Percentiles rank a stretch among this genome's conserved stretches.
phyloP scores from a whole-genome alignment of 2,329 filamentous ascomycete genomes.

The Metarhizium brunneum region DNA sequence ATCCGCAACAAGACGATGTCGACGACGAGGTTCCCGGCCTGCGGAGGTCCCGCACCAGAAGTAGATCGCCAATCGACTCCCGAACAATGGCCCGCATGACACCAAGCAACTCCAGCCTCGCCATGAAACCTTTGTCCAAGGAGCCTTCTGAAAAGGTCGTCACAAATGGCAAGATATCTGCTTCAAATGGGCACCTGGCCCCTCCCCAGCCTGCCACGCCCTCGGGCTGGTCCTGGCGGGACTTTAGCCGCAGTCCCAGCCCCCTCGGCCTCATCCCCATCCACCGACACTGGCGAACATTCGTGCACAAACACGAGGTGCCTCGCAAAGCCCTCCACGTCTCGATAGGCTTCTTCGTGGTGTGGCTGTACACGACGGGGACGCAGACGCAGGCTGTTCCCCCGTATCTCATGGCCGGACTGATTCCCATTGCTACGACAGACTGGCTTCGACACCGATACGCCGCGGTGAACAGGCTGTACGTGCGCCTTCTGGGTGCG shows the following conservation, averaged over 20 bases:
- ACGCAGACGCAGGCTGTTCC: slow-evolving; percentile 70
- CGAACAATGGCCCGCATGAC: slow-evolving; percentile 46
- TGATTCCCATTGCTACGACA: slow-evolving; percentile 74
- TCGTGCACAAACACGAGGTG: slow-evolving; percentile 95
- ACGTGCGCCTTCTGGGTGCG: slow-evolving; percentile 75
- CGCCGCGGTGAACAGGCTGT: slow-evolving; percentile 73
- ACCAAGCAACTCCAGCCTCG: slow-evolving; percentile 32
- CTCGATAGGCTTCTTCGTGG: slow-evolving; percentile 89
- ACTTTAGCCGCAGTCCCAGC: slow-evolving; percentile 84
- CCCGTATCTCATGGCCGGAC: slow-evolving; percentile 68
- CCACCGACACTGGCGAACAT: slow-evolving; percentile 80
- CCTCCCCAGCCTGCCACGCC: slow-evolving; percentile 45
- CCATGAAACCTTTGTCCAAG: slow-evolving; percentile 17
- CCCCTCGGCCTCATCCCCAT: slow-evolving; percentile 92
- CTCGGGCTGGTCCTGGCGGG: slow-evolving; percentile 67
- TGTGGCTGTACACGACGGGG: slow-evolving; percentile 75
- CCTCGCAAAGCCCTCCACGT: slow-evolving; percentile 89
- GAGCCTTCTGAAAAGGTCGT: slow-evolving; percentile 13
- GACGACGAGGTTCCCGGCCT: slow-evolving; percentile 33
- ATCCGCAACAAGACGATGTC: slow-evolving; percentile 39
- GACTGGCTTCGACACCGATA: slow-evolving; percentile 80
- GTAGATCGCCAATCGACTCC: slow-evolving; percentile 55
- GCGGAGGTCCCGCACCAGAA: slow-evolving; percentile 59
- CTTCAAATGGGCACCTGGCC: slow-evolving; percentile 57
- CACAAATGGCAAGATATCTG: slow-evolving; percentile 24